Evolutionary conservation across 1,284 basidiomycete genomes (phyloP).

Genomic region (Apiotrichum sp.): DNA sequence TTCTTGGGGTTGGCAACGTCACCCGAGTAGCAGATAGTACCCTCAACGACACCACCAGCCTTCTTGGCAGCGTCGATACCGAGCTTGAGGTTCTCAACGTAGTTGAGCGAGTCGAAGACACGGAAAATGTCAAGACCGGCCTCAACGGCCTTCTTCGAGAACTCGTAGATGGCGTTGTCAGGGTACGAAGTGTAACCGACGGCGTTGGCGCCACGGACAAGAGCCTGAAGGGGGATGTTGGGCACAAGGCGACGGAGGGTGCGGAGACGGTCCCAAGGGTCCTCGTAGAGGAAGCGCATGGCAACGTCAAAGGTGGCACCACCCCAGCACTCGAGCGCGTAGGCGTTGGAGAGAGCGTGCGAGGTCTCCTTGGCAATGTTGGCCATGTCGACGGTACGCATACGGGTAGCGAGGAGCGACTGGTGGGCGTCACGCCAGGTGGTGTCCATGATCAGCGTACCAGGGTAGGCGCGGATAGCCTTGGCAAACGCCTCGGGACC

Average conservation of each 20-base stretch:
- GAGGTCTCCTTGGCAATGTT: conserved; percentile 99
- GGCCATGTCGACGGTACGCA: conserved; percentile 95
- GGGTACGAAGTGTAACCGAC: conserved; percentile 99
- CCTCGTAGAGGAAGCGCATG: conserved; percentile 99
- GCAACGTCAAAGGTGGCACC: conserved; percentile 99
- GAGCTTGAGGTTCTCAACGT: conserved; percentile 91
- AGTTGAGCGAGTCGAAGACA: conserved; percentile 98
- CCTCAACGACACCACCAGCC: conserved; percentile 96
- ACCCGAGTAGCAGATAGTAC: conserved; percentile 97
- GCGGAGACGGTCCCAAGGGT: conserved; percentile 97
- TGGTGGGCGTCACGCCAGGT: conserved; percentile 99
- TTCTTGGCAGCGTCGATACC: conserved; percentile 99
- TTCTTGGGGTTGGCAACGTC: conserved; percentile 93
- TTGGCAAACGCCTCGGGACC: conserved; percentile 98
- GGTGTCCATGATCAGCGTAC: conserved; percentile 94
- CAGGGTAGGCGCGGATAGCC: conserved; percentile 93
- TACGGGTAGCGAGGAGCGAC: conserved; percentile 90
- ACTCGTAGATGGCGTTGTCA: conserved; percentile 99
- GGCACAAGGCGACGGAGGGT: conserved; percentile 92
- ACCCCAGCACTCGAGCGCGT: conserved; percentile 98
- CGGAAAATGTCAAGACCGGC: conserved; percentile 99
- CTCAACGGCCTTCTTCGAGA: conserved; percentile 95
- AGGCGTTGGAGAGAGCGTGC: conserved; percentile 90
- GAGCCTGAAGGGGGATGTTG: conserved; percentile 97
- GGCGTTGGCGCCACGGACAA: conserved; percentile 97